These are phyloP conservation scores for Digitaria exilis DNA, from an alignment of 202 grass and related monocot species.

Conservation along the genomic window DNA sequence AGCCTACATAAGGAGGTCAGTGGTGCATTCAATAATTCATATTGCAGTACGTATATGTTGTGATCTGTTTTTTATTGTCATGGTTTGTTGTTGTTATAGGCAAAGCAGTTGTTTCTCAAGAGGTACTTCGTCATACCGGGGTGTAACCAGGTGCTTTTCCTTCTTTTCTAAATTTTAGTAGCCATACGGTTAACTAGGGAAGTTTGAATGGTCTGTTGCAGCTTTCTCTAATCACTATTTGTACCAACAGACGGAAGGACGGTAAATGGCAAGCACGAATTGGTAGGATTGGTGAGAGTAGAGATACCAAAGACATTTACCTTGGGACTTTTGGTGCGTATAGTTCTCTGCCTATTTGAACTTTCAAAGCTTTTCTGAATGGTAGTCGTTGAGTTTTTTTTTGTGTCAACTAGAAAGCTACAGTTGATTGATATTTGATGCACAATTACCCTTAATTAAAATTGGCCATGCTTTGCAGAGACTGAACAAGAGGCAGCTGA, in stretches of 20 bases:
- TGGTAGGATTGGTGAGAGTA: slow-evolving; percentile 87
- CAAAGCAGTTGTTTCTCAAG: slow-evolving; percentile 99
- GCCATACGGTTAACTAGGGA: neutral
- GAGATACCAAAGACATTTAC: slow-evolving; percentile 98
- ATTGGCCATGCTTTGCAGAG: slow-evolving; percentile 47
- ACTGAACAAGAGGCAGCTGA: slow-evolving; percentile 96
- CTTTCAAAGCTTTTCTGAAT: neutral
- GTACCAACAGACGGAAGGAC: slow-evolving; percentile 74
- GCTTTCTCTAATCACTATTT: slow-evolving; percentile 33
- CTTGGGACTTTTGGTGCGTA: slow-evolving; percentile 93
- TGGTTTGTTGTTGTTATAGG: slow-evolving; percentile 50
- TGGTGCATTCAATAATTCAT: slow-evolving; percentile 3
- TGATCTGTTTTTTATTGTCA: slow-evolving; percentile 26
- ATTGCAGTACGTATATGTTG: neutral
- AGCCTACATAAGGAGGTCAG: slow-evolving; percentile 85
- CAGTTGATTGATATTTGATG: neutral
- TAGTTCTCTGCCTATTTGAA: slow-evolving; percentile 6
- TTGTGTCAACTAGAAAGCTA: neutral
- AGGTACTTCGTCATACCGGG: slow-evolving; percentile 87
- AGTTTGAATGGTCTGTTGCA: neutral
- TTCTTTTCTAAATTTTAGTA: slow-evolving; percentile 4
- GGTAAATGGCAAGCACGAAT: slow-evolving; percentile 98
- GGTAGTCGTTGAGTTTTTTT: neutral
- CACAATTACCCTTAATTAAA: neutral
- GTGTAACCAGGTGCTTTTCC: slow-evolving; percentile 85